Evolutionary conservation across 1,284 basidiomycete species (phyloP).

Genomic region (Trichosporon sp.): DNA sequence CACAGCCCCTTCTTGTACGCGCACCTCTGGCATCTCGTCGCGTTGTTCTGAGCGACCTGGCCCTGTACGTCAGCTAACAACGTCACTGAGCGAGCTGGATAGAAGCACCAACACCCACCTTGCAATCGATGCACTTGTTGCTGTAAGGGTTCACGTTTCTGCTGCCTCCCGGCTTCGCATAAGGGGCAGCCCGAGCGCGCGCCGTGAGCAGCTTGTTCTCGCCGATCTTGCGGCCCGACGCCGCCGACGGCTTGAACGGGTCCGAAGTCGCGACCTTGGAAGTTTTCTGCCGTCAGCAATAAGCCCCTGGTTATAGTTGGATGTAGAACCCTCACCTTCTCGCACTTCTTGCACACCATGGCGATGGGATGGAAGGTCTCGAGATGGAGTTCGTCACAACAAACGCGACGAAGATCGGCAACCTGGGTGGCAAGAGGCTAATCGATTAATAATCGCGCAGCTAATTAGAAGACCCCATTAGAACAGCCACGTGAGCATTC

Average conservation of each 20-base stretch:
- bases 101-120: constrained; percentile 25
- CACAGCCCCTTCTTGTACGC: constrained; percentile 51
- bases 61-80: constrained; percentile 27
- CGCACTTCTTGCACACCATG: constrained; percentile 52
- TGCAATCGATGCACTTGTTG: constrained; percentile 50
- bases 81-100: too few relatives aligned
- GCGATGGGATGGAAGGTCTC: background rate
- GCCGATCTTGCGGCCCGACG: constrained; percentile 45
- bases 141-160: constrained; percentile 40
- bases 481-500: background rate
- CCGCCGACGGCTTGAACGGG: constrained; percentile 35
- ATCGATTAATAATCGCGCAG: background rate
- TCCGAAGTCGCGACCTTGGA: constrained; percentile 44
- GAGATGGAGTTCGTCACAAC: background rate
- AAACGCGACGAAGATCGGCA: background rate
- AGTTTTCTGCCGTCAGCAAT: constrained; percentile 38
- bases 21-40: constrained; percentile 49
- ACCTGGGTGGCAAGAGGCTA: background rate
- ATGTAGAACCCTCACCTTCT: constrained; percentile 37
- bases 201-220: constrained; percentile 50
- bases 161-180: constrained; percentile 35
- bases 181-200: constrained; percentile 36
- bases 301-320: too few relatives aligned
- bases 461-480: background rate
- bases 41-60: constrained; percentile 42